Conservation (phyloP, 176 grass and related monocot genomes). For the Zoysia japonica region DNA sequence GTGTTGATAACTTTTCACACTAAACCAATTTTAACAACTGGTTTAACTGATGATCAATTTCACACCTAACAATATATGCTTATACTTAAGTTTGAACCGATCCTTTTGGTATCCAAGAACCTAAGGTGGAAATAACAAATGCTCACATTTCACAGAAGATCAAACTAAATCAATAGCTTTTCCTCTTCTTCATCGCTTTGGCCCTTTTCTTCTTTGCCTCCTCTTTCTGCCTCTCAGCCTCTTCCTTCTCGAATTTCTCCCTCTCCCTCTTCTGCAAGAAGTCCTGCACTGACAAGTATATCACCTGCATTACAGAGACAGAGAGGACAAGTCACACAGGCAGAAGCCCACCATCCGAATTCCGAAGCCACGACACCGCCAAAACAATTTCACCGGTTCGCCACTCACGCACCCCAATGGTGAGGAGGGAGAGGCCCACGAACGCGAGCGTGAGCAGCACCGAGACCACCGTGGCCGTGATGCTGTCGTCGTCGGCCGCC, state of each 20-base stretch:
- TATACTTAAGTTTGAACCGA: too few species aligned
- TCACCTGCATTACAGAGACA: constrained; percentile 51
- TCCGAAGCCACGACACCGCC: background rate
- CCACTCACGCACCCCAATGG: constrained; percentile 43
- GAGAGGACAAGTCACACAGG: background rate
- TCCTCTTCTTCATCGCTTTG: constrained; percentile 55
- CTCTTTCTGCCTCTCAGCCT: constrained; percentile 57
- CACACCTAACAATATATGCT: too few species aligned
- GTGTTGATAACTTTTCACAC: too few species aligned
- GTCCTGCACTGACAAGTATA: constrained; percentile 65
- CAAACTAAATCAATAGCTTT: constrained; percentile 26
- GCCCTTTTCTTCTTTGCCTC: constrained; percentile 59
- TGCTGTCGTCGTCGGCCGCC: constrained; percentile 50
- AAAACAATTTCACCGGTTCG: background rate
- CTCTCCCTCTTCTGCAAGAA: constrained; percentile 77
- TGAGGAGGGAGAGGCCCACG: constrained; percentile 62
- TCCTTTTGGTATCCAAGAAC: background rate
- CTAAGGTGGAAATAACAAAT: constrained; percentile 15
- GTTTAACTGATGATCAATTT: too few species aligned
- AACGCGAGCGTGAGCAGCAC: constrained; percentile 56
- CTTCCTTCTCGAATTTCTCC: constrained; percentile 68
- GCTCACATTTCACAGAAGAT: constrained; percentile 27
- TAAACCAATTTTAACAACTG: too few species aligned
- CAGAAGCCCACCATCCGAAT: background rate
- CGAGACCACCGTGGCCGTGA: constrained; percentile 53